Percentiles rank a stretch among this genome's conserved stretches.
Evolutionary conservation across 2,329 filamentous ascomycete genomes (phyloP).

Genomic region (Escovopsis weberi): DNA sequence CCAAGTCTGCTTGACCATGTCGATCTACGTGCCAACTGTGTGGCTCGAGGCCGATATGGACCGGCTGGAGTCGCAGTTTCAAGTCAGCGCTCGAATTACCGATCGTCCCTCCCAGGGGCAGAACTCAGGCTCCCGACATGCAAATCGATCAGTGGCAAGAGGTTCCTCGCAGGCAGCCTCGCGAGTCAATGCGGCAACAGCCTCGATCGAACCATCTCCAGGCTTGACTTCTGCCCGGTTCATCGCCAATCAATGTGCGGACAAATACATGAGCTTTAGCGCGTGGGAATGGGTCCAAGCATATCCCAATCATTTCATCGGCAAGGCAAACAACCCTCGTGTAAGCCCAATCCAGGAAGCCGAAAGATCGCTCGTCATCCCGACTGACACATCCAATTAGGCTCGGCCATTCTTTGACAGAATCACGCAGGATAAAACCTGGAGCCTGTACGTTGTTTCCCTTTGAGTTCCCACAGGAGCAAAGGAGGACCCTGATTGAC

Average conservation of each 20-base stretch:
- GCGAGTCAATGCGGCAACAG: no score
- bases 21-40: no score
- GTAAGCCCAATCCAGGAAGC: constrained; percentile 15
- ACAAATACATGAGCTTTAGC: constrained; percentile 24
- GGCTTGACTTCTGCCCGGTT: constrained; percentile 12
- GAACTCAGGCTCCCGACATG: no score
- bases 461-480: no score
- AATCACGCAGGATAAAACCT: constrained; percentile 45
- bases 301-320: constrained; percentile 47
- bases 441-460: constrained; percentile 51
- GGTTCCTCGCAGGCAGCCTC: no score
- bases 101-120: no score
- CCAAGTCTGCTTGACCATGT: no score
- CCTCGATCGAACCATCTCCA: not conserved
- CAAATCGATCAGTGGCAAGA: no score
- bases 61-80: no score
- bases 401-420: constrained; percentile 37
- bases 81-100: no score
- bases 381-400: constrained; percentile 15
- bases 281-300: constrained; percentile 38
- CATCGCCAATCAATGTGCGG: constrained; percentile 11
- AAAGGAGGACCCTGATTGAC: not conserved
- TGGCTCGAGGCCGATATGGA: no score
- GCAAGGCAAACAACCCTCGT: constrained; percentile 33
- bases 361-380: no score